Evolutionary conservation across 257 asterid species (phyloP).

Genomic region (Solanum boliviense): DNA sequence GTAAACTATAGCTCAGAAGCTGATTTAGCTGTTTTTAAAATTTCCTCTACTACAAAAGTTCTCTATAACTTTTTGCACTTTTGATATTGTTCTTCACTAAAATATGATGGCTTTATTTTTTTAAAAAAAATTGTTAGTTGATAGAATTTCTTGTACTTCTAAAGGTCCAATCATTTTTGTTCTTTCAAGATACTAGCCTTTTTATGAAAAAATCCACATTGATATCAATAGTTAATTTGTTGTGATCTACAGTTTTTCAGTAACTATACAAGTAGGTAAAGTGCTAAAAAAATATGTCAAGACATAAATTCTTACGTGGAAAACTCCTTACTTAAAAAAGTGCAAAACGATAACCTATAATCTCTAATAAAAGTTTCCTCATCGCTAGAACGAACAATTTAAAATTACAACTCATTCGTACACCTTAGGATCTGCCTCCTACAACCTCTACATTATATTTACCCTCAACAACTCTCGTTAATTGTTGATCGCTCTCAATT

Average conservation of each 20-base stretch:
- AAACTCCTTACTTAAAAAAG: no score
- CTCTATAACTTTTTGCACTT: background rate
- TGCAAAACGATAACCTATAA: no score
- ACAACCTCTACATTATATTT: no score
- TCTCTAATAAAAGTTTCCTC: background rate
- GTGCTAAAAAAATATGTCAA: background rate
- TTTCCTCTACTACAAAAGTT: no score
- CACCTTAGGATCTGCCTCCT: background rate
- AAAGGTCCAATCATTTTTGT: background rate
- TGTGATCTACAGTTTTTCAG: background rate
- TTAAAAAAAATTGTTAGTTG: background rate
- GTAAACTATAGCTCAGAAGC: no score
- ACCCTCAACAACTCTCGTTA: background rate
- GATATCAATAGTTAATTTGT: background rate
- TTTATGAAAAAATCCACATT: no score
- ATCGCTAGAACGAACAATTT: no score
- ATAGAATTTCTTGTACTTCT: background rate
- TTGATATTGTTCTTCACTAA: background rate
- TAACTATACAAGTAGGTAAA: background rate
- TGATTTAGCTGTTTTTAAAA: no score
- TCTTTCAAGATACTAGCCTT: background rate
- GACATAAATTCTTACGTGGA: no score
- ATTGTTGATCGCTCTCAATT: background rate
- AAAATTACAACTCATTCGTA: background rate
- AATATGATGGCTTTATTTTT: background rate